These are phyloP conservation scores for Talaromyces borbonicus DNA, from an alignment of 495 filamentous ascomycete genomes.

Conservation along the genomic window DNA sequence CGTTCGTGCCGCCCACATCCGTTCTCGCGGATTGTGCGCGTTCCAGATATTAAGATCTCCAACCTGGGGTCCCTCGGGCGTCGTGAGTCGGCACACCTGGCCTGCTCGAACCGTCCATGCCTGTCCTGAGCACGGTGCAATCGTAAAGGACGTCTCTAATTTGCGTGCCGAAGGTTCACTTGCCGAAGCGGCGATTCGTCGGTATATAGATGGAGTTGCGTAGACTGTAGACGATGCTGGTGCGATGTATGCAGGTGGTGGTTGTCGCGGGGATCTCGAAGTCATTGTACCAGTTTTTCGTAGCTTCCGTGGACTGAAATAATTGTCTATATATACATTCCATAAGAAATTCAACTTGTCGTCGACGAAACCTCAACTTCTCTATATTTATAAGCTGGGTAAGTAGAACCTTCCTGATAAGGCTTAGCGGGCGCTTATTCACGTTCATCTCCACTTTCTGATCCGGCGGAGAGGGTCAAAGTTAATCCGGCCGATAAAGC, in stretches of 20 bases:
- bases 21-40: conserved; percentile 61
- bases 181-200: conserved; percentile 30
- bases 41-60: conserved; percentile 81
- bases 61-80: conserved; percentile 65
- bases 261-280: conserved; percentile 18
- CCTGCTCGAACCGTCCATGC: conserved; percentile 55
- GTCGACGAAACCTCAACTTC: too few species aligned
- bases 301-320: too few species aligned
- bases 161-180: conserved; percentile 21
- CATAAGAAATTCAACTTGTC: too few species aligned
- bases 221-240: conserved; percentile 27
- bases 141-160: conserved; percentile 27
- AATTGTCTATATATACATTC: too few species aligned
- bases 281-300: conserved; percentile 2
- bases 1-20: conserved; percentile 71
- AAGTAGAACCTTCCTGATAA: not conserved
- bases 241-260: conserved; percentile 34
- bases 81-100: conserved; percentile 59
- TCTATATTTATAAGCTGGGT: too few species aligned
- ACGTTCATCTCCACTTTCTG: not conserved
- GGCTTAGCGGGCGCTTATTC: not conserved
- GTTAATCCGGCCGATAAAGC: conserved; percentile 8
- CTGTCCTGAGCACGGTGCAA: conserved; percentile 45
- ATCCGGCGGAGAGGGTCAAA: not conserved
- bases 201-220: conserved; percentile 29